A percentile compares a stretch with the other conserved stretches of the same genome.
These are phyloP conservation scores for Chenopodium quinoa DNA, from an alignment of 148 eudicot genomes.

Conservation along the genomic window DNA sequence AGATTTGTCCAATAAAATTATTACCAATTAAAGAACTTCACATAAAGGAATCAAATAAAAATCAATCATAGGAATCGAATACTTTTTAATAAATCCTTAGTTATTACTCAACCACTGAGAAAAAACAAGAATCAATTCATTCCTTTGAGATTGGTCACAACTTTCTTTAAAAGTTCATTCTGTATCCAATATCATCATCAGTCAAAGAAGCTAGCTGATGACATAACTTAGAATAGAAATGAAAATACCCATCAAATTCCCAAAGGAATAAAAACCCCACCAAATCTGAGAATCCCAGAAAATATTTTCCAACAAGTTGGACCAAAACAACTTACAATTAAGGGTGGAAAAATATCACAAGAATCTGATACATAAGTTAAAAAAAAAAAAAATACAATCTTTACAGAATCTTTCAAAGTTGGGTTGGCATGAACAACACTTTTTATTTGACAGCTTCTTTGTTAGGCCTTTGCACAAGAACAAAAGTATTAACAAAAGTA, in stretches of 20 bases:
- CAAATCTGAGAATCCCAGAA: slow-evolving; percentile 23
- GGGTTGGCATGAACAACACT: slow-evolving; percentile 7
- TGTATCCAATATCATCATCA: slow-evolving; percentile 22
- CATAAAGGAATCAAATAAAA: slow-evolving; percentile 2
- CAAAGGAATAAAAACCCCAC: slow-evolving; percentile 17
- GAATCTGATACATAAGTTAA: slow-evolving; percentile 10
- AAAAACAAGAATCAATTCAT: slow-evolving; percentile 27
- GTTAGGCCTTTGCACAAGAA: slow-evolving; percentile 21
- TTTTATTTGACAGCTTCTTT: slow-evolving; percentile 11
- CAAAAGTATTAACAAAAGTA: background rate
- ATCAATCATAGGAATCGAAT: background rate
- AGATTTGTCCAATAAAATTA: slow-evolving; percentile 17
- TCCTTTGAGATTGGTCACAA: slow-evolving; percentile 26
- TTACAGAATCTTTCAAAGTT: slow-evolving; percentile 17
- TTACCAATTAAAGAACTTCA: slow-evolving; percentile 1
- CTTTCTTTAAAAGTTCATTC: slow-evolving; percentile 11
- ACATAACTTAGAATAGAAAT: slow-evolving; percentile 18
- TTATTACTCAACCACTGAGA: slow-evolving; percentile 15
- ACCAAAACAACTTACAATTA: slow-evolving; percentile 18
- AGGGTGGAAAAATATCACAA: slow-evolving; percentile 12
- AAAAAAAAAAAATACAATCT: background rate
- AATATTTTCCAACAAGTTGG: slow-evolving; percentile 23
- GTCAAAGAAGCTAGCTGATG: slow-evolving; percentile 26
- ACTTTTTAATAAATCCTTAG: background rate
- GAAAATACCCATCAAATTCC: slow-evolving; percentile 16